phyloP scores from a whole-genome alignment of 495 filamentous ascomycete species.

The Chaetomidium leptoderma region DNA sequence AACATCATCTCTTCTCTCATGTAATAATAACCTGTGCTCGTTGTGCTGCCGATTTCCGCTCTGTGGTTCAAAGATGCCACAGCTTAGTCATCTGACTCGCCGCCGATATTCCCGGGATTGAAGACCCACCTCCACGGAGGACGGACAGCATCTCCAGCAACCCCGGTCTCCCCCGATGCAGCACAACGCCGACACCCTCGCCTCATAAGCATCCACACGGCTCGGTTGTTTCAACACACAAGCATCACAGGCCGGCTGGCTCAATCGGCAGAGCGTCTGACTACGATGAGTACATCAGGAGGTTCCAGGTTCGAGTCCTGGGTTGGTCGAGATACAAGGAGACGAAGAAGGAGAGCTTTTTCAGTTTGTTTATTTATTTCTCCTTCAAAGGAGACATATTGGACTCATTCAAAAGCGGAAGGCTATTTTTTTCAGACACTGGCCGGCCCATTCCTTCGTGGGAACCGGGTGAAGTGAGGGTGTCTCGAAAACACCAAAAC shows the following conservation, averaged over 20 bases:
- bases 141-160: too few species aligned
- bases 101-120: too few species aligned
- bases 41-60: too few species aligned
- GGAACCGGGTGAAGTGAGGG: background rate
- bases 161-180: background rate
- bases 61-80: too few species aligned
- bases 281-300: conserved; percentile 19
- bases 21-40: too few species aligned
- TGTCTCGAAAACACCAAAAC: conserved; percentile 1
- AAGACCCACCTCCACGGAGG: too few species aligned
- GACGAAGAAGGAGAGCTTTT: conserved; percentile 10
- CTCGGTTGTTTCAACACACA: background rate
- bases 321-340: conserved; percentile 14
- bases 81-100: too few species aligned
- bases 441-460: background rate
- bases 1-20: too few species aligned
- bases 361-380: conserved; percentile 17
- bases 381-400: too few species aligned
- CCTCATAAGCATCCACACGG: background rate
- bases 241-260: conserved; percentile 16
- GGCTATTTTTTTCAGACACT: conserved; percentile 20
- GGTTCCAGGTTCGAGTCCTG: conserved; percentile 24
- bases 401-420: conserved; percentile 2
- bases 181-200: too few species aligned
- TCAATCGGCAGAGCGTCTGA: conserved; percentile 26